Base-by-base conservation (phyloP, 148 eudicot genomes). In the Talinum fruticosum region DNA sequence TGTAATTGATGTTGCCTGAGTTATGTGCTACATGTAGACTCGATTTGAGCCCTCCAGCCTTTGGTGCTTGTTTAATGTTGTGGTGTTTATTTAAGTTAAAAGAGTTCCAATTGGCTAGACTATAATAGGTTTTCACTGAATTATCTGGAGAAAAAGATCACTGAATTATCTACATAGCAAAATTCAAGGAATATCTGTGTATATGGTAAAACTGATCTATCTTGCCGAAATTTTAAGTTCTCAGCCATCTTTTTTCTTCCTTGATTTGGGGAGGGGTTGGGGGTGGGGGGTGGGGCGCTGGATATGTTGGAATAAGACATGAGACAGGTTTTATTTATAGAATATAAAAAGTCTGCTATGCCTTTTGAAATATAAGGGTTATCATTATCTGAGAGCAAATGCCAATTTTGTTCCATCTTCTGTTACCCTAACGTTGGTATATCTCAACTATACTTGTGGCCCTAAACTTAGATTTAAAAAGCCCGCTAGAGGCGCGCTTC, bases 11-110 rank as follows among this genome's bases (percentile, higher is more conserved):
- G 34, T 67, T 8, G n/a, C 16, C 73, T 70, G 49, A 70, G 32
- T 5, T 41, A 47, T 71, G 36, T 44, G 73, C 71, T 69, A n/a
- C 24, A 47, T 45, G 33, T 15, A 29, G 34, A 71, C 26, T 47
- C 21, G 30, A 24, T 41, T 62, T 44, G 12, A 21, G 78, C 26
- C 4, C 26, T 5, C 69, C 37, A 41, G 49, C 38, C 59, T 1
- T 47, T 45, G 73, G 54, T 70, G 30, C 73, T 69, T 38, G 34
- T 37, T 69, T 37, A 37, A n/a, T 69, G 8, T 61, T 23, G 29
- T 24, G 2, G 23, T 24, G 15, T 23, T 66, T 41, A 41, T 10
- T 41, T 41, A 41, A 41, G 8, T 41, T 6, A 6, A 41, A 10
- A 14, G 47, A 41, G 47, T 41, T 41, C n/a, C n/a, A n/a, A n/a